phyloP scores from a whole-genome alignment of 805 yeast species.

The Danielozyma ontarioensis region DNA sequence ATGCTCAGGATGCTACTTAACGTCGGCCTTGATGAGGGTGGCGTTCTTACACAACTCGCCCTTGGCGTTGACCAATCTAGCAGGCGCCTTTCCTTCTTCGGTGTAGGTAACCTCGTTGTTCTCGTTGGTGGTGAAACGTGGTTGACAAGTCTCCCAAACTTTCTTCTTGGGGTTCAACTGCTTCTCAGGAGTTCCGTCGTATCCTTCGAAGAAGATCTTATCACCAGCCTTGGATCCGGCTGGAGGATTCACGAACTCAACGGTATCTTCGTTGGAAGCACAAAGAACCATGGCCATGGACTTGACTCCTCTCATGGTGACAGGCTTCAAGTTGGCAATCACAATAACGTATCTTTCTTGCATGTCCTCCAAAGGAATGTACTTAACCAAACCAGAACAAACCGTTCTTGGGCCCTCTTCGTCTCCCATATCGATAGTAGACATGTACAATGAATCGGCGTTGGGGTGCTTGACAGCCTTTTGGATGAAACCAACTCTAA shows the following conservation, averaged over 20 bases:
- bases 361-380: constrained; percentile 88
- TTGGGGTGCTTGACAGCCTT: constrained; percentile 97
- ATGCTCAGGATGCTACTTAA: constrained; percentile 48
- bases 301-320: constrained; percentile 94
- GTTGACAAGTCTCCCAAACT: constrained; percentile 94
- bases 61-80: constrained; percentile 68
- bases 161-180: constrained; percentile 97
- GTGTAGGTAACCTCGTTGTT: constrained; percentile 74
- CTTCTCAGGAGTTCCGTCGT: constrained; percentile 82
- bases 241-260: constrained; percentile 95
- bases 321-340: constrained; percentile 96
- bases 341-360: constrained; percentile 88
- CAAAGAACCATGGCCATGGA: constrained; percentile 97
- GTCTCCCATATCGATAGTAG: constrained; percentile 96
- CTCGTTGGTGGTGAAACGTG: constrained; percentile 78
- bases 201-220: constrained; percentile 91
- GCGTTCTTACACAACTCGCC: constrained; percentile 76
- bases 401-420: constrained; percentile 97
- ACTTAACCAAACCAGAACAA: constrained; percentile 92
- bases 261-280: constrained; percentile 68
- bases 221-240: constrained; percentile 92
- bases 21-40: constrained; percentile 70
- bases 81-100: constrained; percentile 70
- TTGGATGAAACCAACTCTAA: constrained; percentile 94
- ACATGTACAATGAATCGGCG: constrained; percentile 93